These are phyloP conservation scores for Fusarium duplospermum DNA, from an alignment of 2,329 filamentous ascomycete genomes.

Conservation along the genomic window DNA sequence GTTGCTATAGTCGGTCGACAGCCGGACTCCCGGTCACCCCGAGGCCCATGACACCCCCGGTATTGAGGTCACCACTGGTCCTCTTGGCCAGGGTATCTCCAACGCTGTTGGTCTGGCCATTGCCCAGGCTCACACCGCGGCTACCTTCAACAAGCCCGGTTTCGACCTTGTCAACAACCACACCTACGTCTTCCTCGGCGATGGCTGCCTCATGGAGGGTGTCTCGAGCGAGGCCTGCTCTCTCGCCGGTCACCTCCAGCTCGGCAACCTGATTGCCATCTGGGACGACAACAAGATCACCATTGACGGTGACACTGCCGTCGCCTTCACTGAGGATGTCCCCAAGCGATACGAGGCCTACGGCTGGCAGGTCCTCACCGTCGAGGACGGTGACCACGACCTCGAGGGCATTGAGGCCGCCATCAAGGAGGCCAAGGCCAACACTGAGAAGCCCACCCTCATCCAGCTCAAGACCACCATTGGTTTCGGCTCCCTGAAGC, in stretches of 20 bases:
- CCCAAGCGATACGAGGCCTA: constrained; percentile 94
- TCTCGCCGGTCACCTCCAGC: constrained; percentile 93
- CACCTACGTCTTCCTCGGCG: constrained; percentile 96
- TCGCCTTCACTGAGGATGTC: constrained; percentile 97
- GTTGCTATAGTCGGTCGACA: constrained; percentile 60
- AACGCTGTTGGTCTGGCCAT: constrained; percentile 99
- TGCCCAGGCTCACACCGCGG: constrained; percentile 91
- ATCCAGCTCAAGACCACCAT: constrained; percentile 99
- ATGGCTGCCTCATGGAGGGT: constrained; percentile 99
- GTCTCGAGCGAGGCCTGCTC: constrained; percentile 93
- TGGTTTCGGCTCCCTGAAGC: constrained; percentile 91
- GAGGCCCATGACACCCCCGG: constrained; percentile 97
- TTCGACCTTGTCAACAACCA: constrained; percentile 95
- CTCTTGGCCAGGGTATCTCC: constrained; percentile 95
- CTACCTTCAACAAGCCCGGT: constrained; percentile 95
- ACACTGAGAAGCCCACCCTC: constrained; percentile 95
- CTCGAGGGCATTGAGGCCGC: constrained; percentile 89
- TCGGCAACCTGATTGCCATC: constrained; percentile 96
- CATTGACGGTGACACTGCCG: constrained; percentile 94
- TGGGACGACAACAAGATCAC: constrained; percentile 99
- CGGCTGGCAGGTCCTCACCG: constrained; percentile 91
- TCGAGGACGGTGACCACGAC: constrained; percentile 90
- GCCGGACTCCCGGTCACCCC: constrained; percentile 94
- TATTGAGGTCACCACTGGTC: constrained; percentile 97
- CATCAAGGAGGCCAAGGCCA: constrained; percentile 83